Evolutionary conservation across 768 basidiomycete species (phyloP).

Genomic region (Boletus coccyginus): DNA sequence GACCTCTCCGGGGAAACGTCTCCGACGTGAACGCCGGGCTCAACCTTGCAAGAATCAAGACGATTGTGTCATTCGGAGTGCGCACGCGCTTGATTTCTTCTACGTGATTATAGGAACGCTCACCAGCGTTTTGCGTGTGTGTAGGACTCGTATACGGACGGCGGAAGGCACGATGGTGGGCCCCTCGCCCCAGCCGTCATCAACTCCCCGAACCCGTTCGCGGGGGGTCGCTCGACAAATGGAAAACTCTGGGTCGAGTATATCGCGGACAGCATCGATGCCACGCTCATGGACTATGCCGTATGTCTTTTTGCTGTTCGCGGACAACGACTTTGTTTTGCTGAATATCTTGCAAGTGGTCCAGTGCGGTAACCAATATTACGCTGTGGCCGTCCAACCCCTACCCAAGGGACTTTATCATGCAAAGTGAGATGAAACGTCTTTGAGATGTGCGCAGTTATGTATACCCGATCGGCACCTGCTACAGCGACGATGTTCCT

Average conservation of each 20-base stretch:
- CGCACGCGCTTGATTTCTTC: slow-evolving; percentile 3
- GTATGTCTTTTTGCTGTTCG: slow-evolving; percentile 27
- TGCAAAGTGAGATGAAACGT: slow-evolving; percentile 37
- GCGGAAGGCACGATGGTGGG: slow-evolving; percentile 45
- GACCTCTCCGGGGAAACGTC: slow-evolving; percentile 36
- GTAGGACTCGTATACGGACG: slow-evolving; percentile 52
- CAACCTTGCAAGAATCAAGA: slow-evolving; percentile 35
- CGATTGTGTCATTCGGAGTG: slow-evolving; percentile 54
- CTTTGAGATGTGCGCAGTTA: neutral
- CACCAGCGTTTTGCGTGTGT: neutral
- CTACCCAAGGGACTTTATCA: slow-evolving; percentile 44
- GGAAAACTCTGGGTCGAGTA: slow-evolving; percentile 51
- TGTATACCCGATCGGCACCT: neutral
- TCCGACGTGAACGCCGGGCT: slow-evolving; percentile 52
- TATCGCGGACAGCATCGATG: slow-evolving; percentile 38
- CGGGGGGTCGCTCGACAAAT: slow-evolving; percentile 51
- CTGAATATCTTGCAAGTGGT: slow-evolving; percentile 21
- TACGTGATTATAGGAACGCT: neutral
- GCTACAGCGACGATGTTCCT: slow-evolving; percentile 42
- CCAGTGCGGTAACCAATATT: slow-evolving; percentile 46
- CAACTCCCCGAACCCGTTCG: slow-evolving; percentile 41
- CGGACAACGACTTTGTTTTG: neutral
- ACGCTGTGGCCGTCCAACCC: slow-evolving; percentile 52
- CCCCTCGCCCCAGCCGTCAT: slow-evolving; percentile 41
- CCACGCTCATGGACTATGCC: slow-evolving; percentile 49